Conservation (phyloP, 2,329 filamentous ascomycete species). For the Trichoderma polysporum region DNA sequence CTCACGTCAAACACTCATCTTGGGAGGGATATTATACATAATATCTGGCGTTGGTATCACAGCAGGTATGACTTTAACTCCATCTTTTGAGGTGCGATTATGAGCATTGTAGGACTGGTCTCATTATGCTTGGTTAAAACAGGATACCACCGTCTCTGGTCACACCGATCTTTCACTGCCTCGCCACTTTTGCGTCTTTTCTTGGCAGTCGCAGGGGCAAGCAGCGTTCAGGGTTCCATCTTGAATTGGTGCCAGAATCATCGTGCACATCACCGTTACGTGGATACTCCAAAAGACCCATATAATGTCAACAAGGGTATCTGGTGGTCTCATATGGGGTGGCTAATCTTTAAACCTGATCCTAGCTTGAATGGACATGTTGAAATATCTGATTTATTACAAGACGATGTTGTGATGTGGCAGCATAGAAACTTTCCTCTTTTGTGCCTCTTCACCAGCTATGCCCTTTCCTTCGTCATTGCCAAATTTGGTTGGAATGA, state of each 20-base stretch:
- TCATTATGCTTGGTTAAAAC: background rate
- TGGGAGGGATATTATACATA: conserved; percentile 73
- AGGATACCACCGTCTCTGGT: conserved; percentile 65
- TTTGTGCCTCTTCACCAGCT: conserved; percentile 68
- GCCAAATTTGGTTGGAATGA: conserved; percentile 73
- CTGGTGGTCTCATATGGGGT: conserved; percentile 68
- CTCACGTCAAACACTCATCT: conserved; percentile 63
- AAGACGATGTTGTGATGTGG: conserved; percentile 74
- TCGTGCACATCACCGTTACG: conserved; percentile 79
- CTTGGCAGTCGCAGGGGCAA: conserved; percentile 71
- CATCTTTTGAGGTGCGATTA: background rate
- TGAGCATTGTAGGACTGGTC: background rate
- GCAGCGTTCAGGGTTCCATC: conserved; percentile 75
- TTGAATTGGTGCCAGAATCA: conserved; percentile 80
- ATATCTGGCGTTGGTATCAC: conserved; percentile 73
- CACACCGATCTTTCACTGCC: conserved; percentile 74
- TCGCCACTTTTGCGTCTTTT: conserved; percentile 69
- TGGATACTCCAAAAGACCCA: conserved; percentile 80
- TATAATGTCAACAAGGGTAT: conserved; percentile 80
- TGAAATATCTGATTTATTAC: conserved; percentile 77
- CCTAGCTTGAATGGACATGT: conserved; percentile 76
- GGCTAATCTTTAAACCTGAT: conserved; percentile 86
- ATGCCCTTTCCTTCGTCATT: conserved; percentile 67
- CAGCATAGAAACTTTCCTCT: conserved; percentile 74
- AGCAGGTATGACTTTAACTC: conserved; percentile 46